phyloP scores from a whole-genome alignment of 1,284 basidiomycete genomes.

The Anthracocystis walkeri region DNA sequence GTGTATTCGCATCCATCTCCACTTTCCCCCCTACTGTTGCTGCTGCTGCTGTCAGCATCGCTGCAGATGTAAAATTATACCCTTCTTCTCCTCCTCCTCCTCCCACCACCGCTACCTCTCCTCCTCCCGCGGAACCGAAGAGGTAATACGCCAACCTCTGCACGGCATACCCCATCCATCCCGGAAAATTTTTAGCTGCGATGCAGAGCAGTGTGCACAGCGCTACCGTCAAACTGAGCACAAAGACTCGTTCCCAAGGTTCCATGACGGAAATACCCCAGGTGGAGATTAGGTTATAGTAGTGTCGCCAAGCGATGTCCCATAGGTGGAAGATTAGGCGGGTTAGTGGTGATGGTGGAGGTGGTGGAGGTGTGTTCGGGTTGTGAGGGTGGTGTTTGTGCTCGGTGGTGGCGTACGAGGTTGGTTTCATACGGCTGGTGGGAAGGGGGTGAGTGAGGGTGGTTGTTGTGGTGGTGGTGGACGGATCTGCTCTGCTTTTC shows the following conservation, averaged over 20 bases:
- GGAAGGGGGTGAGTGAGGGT: too few relatives aligned
- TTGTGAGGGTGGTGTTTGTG: too few relatives aligned
- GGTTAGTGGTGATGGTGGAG: not conserved
- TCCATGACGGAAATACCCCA: constrained; percentile 21
- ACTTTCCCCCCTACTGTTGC: not conserved
- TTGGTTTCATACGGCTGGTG: too few relatives aligned
- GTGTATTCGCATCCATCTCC: not conserved
- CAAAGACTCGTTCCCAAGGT: constrained; percentile 26
- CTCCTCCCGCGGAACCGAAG: constrained; percentile 5
- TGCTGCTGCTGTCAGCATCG: not conserved
- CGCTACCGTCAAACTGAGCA: constrained; percentile 7
- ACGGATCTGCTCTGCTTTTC: too few relatives aligned
- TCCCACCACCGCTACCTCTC: too few relatives aligned
- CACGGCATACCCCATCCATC: not conserved
- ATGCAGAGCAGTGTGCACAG: not conserved
- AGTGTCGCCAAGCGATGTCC: constrained; percentile 10
- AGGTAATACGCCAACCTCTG: not conserved
- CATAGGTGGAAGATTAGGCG: not conserved
- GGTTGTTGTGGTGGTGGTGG: too few relatives aligned
- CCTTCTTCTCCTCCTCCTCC: too few relatives aligned
- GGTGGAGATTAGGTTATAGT: constrained; percentile 10
- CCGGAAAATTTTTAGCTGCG: not conserved
- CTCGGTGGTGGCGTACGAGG: too few relatives aligned
- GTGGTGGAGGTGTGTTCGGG: too few relatives aligned
- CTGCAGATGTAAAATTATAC: too few relatives aligned